Conservation (phyloP, 2,329 filamentous ascomycete genomes). For the Colletotrichum salicis region DNA sequence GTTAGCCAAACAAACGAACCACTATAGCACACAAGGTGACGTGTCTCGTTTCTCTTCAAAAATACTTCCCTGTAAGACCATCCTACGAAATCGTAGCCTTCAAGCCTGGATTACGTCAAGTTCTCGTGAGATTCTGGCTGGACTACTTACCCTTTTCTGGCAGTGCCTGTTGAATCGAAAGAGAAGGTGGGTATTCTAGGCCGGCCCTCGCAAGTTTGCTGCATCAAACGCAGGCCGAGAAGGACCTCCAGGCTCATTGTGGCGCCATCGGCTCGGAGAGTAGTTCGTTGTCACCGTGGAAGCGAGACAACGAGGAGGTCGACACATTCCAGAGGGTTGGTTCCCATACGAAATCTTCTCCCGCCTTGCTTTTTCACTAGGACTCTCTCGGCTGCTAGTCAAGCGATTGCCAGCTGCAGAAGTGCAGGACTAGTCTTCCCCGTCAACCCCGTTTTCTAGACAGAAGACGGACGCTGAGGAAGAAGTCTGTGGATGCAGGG, state of each 20-base stretch:
- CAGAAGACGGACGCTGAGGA: neutral
- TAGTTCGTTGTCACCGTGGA: slow-evolving; percentile 28
- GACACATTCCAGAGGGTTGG: slow-evolving; percentile 20
- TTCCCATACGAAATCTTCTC: slow-evolving; percentile 27
- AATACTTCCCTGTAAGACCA: neutral
- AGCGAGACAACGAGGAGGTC: slow-evolving; percentile 26
- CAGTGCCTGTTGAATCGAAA: neutral
- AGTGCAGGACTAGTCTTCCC: neutral
- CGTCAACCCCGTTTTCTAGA: neutral
- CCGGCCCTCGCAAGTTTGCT: slow-evolving; percentile 1
- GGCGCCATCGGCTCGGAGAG: slow-evolving; percentile 20
- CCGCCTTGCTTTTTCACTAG: slow-evolving; percentile 17
- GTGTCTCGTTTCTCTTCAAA: slow-evolving; percentile 1
- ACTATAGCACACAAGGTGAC: neutral
- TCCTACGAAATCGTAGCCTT: neutral
- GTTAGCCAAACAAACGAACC: neutral
- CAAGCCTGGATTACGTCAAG: neutral
- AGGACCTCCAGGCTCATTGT: slow-evolving; percentile 6
- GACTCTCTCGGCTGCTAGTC: slow-evolving; percentile 9
- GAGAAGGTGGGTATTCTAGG: slow-evolving; percentile 2
- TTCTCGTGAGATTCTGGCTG: slow-evolving; percentile 2
- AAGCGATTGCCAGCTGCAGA: slow-evolving; percentile 13
- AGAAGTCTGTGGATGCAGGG: neutral
- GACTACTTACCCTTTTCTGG: neutral
- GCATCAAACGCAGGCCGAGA: slow-evolving; percentile 6